Evolutionary conservation across 768 basidiomycete species (phyloP), one percentile per base, ranked within the genome.

Genomic region (Boletus rubescentipes): DNA sequence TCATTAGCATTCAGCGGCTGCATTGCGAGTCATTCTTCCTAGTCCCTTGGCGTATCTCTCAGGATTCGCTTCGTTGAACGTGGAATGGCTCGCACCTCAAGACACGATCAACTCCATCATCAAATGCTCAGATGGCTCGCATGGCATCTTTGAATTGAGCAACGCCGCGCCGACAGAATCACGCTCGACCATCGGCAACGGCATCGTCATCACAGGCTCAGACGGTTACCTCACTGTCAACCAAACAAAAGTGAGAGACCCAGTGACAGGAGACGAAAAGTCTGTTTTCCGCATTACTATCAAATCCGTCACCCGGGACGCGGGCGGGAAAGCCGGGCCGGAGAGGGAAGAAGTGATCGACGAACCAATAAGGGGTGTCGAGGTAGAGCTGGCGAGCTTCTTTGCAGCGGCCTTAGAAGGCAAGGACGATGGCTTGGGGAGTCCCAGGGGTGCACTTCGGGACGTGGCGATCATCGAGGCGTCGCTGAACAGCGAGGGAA

Each of bases 401-500:
- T 79, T 86, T 53, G 72, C 72, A 9, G 79, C 75, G n/a, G 67
- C 81, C n/a, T 35, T 63, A 5, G 66, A 66, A 32, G 81, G 82
- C 8, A 75, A 75, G 48, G 75, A 79, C 30, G 81, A 83, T 57
- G 79, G 69, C 9, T 8, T 85, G 18, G 89, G 88, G 14, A 78
- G 81, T 57, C 86, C 88, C 26, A 67, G 75, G 34, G 81, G 73
- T 16, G 83, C 90, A 30, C 69, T 95, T 57, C 73, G 73, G 57
- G 92, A 94, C 66, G 83, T 94, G 29, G 89, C 87, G 26, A 75
- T 92, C 61, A 86, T 95, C 54, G 78, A 95, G 72, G 91, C 87
- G 26, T 82, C 81, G 29, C 72, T 93, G 73, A 85, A 79, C 35
- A 87, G 86, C 60, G 71, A 79, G 18, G 89, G 89, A 7, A 62